Evolutionary conservation across 768 basidiomycete species (phyloP), one percentile per base, ranked within the genome.

Genomic region (Botryobasidium botryosum): DNA sequence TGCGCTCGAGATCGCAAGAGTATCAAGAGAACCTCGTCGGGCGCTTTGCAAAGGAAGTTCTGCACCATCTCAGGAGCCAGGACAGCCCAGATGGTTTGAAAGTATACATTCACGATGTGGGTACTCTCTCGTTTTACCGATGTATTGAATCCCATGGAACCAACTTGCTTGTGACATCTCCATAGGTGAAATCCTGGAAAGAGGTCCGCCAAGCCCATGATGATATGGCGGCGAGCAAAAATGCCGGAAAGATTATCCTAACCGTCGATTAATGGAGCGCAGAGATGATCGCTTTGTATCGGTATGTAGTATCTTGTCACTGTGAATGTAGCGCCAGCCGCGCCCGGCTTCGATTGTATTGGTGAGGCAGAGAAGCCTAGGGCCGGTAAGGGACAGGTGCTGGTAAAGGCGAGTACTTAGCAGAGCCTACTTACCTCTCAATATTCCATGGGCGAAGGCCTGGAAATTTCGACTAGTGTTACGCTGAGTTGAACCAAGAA

Each of bases 211-310:
- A 71, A 25, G 88, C 87, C 2, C 85, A 87, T 51, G 66, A 68
- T 48, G 84, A 84, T 61, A 88, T 96, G 79, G 75, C 81, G 57
- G 74, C 64, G 46, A 79, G 87, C 55, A 69, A 65, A 59, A 78
- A 71, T 51, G 68, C 62, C 60, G 64, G 64, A 2, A 66, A 66
- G 57, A 60, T 65, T 31, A 54, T 65, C 12, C 55, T 62, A n/a
- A n/a, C n/a, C n/a, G n/a, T n/a, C n/a, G n/a, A n/a, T n/a, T n/a
- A n/a, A n/a, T n/a, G n/a, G n/a, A n/a, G n/a, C n/a, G n/a, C n/a
- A n/a, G n/a, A n/a, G n/a, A n/a, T n/a, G n/a, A n/a, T n/a, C n/a
- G n/a, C n/a, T n/a, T n/a, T n/a, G n/a, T n/a, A n/a, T n/a, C n/a
- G n/a, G n/a, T n/a, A n/a, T n/a, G n/a, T n/a, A n/a, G n/a, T n/a